phyloP scores from a whole-genome alignment of 78 protist genomes.

The Emiliania huxleyi region DNA sequence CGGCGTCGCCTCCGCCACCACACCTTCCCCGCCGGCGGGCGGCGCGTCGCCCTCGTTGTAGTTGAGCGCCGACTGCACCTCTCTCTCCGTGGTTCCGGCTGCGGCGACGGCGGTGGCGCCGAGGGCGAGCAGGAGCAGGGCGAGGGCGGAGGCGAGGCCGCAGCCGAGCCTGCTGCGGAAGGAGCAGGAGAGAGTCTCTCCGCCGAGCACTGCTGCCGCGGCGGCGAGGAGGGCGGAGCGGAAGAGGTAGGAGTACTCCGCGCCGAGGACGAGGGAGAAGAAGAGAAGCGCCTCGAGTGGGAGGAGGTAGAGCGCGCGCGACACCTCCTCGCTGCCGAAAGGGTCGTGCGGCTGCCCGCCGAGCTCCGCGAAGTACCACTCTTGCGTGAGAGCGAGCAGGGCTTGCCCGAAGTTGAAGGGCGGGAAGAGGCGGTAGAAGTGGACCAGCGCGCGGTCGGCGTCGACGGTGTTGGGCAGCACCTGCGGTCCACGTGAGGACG shows the following conservation, averaged over 20 bases:
- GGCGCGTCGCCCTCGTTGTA: neutral
- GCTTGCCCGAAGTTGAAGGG: conserved; percentile 4
- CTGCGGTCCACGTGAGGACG: too few relatives aligned
- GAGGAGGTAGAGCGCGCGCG: neutral
- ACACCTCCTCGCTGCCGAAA: neutral
- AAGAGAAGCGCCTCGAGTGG: neutral
- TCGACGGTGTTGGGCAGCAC: neutral
- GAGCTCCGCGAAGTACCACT: neutral
- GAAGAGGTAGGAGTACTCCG: neutral
- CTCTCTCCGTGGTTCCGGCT: neutral
- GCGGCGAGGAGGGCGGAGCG: neutral
- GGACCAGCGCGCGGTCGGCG: neutral
- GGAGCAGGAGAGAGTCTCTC: neutral
- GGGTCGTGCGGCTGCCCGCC: neutral
- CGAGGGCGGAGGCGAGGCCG: neutral
- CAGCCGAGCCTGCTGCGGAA: neutral
- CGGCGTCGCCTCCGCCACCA: neutral
- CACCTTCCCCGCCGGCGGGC: too few relatives aligned
- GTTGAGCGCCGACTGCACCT: neutral
- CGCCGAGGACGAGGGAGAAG: neutral
- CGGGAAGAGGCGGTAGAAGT: neutral
- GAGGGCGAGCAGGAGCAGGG: neutral
- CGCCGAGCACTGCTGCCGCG: neutral
- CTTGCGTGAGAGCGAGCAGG: neutral
- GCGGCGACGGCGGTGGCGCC: neutral